Evolutionary conservation across 2,329 filamentous ascomycete genomes (phyloP).

Genomic region (Cladobotryum mycophilum): DNA sequence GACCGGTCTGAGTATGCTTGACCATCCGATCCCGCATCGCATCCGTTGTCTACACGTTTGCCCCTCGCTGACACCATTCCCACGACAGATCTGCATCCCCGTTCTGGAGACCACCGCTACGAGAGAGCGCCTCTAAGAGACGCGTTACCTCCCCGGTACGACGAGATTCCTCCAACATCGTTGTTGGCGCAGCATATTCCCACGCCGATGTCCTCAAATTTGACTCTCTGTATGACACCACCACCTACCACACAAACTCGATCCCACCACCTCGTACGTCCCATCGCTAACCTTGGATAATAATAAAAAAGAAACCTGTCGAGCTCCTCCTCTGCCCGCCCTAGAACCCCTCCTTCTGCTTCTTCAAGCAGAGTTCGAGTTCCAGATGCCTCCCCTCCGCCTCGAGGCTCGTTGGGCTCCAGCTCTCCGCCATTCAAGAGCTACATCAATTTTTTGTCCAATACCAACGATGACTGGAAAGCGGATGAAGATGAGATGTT

Average conservation of each 20-base stretch:
- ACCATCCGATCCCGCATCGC: background rate
- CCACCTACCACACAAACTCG: background rate
- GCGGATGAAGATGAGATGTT: constrained; percentile 70
- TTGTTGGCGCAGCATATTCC: constrained; percentile 92
- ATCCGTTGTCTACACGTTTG: background rate
- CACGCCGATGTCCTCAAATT: constrained; percentile 93
- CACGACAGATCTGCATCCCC: constrained; percentile 68
- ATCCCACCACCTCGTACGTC: background rate
- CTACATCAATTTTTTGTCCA: constrained; percentile 76
- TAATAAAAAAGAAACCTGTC: constrained; percentile 49
- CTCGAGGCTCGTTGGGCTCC: constrained; percentile 44
- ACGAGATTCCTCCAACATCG: constrained; percentile 57
- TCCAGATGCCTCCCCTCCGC: constrained; percentile 51
- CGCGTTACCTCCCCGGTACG: constrained; percentile 32
- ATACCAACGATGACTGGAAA: constrained; percentile 78
- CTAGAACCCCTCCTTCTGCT: constrained; percentile 68
- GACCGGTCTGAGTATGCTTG: constrained; percentile 59
- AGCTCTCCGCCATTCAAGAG: constrained; percentile 62
- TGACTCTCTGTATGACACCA: constrained; percentile 64
- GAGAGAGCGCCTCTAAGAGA: constrained; percentile 47
- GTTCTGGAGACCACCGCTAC: constrained; percentile 66
- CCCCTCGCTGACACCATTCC: constrained; percentile 21
- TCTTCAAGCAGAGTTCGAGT: constrained; percentile 44
- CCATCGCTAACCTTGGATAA: constrained; percentile 1
- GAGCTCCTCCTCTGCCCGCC: constrained; percentile 56